A percentile compares a stretch with the other conserved stretches of the same genome.
phyloP scores from a whole-genome alignment of 2,329 filamentous ascomycete genomes.

The Leptographium galeiforme region DNA sequence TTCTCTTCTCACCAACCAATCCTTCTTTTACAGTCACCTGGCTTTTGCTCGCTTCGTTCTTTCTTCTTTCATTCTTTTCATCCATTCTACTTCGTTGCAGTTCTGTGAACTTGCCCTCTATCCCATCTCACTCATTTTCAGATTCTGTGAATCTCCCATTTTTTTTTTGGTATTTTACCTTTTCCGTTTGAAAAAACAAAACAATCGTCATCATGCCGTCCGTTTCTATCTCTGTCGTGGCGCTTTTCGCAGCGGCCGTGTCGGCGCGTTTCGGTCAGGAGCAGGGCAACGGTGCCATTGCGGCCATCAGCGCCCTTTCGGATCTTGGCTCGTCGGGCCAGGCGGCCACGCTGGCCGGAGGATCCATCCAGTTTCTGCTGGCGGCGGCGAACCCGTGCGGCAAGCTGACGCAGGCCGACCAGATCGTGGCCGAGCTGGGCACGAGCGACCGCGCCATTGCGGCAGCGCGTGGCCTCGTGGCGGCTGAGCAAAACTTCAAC shows the following conservation, averaged over 20 bases:
- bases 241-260: slow-evolving; percentile 15
- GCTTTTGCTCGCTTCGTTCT: slow-evolving; percentile 5
- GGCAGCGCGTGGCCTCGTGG: slow-evolving; percentile 30
- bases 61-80: slow-evolving; percentile 2
- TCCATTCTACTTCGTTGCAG: slow-evolving; percentile 7
- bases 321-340: slow-evolving; percentile 42
- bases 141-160: slow-evolving; percentile 6
- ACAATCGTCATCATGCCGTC: slow-evolving; percentile 8
- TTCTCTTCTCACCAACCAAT: slow-evolving; percentile 2
- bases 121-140: background rate
- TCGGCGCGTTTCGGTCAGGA: slow-evolving; percentile 50
- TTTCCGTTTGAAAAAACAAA: background rate
- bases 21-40: slow-evolving; percentile 2
- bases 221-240: slow-evolving; percentile 24
- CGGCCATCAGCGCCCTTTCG: slow-evolving; percentile 35
- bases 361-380: slow-evolving; percentile 46
- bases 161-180: background rate
- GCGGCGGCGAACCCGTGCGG: slow-evolving; percentile 31
- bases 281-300: slow-evolving; percentile 35
- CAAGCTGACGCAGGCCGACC: slow-evolving; percentile 48
- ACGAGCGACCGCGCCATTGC: slow-evolving; percentile 42
- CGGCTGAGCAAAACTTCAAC: slow-evolving; percentile 14
- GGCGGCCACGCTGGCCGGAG: slow-evolving; percentile 48
- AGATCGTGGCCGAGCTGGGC: slow-evolving; percentile 49
- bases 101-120: slow-evolving; percentile 10